phyloP scores from a whole-genome alignment of 192 early-diverging fungal species.

The Pilobolus umbonatus region DNA sequence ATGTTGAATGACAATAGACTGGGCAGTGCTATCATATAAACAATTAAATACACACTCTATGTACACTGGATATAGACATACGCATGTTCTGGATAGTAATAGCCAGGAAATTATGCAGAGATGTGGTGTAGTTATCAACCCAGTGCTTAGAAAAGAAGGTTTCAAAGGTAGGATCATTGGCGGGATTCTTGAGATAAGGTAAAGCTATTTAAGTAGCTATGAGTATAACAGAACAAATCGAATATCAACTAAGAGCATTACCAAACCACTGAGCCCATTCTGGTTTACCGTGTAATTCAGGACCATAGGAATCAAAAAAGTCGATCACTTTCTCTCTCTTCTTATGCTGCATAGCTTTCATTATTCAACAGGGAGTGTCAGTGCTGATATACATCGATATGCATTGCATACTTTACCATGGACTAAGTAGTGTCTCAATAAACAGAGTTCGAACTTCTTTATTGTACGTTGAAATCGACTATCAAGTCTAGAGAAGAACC shows the following conservation, averaged over 20 bases:
- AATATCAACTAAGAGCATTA: constrained; percentile 19
- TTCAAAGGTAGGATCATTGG: constrained; percentile 51
- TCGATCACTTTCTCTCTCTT: constrained; percentile 50
- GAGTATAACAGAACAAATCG: no score
- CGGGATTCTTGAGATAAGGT: constrained; percentile 55
- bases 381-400: neutral
- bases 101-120: constrained; percentile 57
- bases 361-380: neutral
- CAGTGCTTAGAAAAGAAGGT: constrained; percentile 58
- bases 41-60: neutral
- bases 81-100: constrained; percentile 64
- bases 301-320: constrained; percentile 55
- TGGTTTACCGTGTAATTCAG: constrained; percentile 48
- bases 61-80: constrained; percentile 24
- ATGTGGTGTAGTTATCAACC: constrained; percentile 56
- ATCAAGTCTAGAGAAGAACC: constrained; percentile 61
- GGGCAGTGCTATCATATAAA: constrained; percentile 40
- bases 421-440: constrained; percentile 56
- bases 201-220: constrained; percentile 38
- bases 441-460: constrained; percentile 55
- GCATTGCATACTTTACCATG: constrained; percentile 38
- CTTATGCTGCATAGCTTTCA: constrained; percentile 52
- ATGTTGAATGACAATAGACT: constrained; percentile 52
- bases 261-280: constrained; percentile 67
- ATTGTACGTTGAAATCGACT: constrained; percentile 49